A percentile compares a stretch with the other conserved stretches of the same genome.
Evolutionary conservation across 192 early-diverging fungal species (phyloP).

Genomic region (Backusella mclennaniae): DNA sequence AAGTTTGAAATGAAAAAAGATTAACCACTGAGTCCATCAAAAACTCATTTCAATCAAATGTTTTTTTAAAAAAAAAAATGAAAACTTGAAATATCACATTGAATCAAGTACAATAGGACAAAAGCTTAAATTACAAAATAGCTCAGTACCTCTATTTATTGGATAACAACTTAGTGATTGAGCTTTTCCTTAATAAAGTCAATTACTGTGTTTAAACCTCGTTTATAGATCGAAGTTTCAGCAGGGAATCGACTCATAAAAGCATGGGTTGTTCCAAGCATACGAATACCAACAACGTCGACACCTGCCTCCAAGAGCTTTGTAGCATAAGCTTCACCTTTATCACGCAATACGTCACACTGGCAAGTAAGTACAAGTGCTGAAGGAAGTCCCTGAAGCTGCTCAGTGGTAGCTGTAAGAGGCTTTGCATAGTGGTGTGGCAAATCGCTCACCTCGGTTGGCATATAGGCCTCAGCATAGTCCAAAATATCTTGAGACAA

Average conservation of each 20-base stretch:
- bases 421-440: background rate
- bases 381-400: slow-evolving; percentile 7
- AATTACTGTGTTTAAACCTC: background rate
- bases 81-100: too few relatives aligned
- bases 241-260: background rate
- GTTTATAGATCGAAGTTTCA: background rate
- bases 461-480: background rate
- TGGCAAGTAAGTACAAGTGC: slow-evolving; percentile 22
- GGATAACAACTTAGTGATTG: background rate
- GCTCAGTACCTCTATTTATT: too few relatives aligned
- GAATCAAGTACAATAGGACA: too few relatives aligned
- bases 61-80: too few relatives aligned
- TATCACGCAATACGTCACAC: slow-evolving; percentile 18
- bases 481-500: background rate
- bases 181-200: background rate
- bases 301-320: slow-evolving; percentile 15
- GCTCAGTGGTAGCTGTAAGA: background rate
- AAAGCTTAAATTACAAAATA: too few relatives aligned
- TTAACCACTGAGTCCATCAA: too few relatives aligned
- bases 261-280: slow-evolving; percentile 14
- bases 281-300: slow-evolving; percentile 25
- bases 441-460: background rate
- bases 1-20: too few relatives aligned
- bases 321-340: slow-evolving; percentile 17
- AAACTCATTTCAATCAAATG: too few relatives aligned